Conservation (phyloP, 23 red algal genomes). For the Cyanidioschyzon merolae region DNA sequence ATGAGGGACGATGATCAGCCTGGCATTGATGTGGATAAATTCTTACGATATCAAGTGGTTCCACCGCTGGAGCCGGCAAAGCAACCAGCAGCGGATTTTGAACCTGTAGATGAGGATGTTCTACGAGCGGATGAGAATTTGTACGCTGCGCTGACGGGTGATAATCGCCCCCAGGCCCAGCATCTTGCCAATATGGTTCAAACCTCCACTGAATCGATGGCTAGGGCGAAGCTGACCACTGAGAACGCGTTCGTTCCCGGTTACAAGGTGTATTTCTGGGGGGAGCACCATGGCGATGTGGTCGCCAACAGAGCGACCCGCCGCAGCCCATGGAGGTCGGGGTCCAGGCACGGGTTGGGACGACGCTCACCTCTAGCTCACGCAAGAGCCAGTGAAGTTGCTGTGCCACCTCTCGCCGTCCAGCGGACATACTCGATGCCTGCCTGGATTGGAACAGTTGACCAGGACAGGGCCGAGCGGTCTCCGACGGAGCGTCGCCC, state of each 20-base stretch:
- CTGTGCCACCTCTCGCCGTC: no score
- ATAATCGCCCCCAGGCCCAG: neutral
- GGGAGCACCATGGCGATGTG: no score
- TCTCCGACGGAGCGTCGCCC: no score
- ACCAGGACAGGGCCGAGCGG: no score
- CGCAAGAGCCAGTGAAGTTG: no score
- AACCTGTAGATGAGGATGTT: slow-evolving; percentile 41
- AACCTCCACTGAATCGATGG: neutral
- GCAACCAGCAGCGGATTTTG: slow-evolving; percentile 25
- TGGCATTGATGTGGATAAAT: slow-evolving; percentile 47
- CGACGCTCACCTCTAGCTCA: no score
- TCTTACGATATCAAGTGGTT: slow-evolving; percentile 31
- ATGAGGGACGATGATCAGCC: slow-evolving; percentile 11
- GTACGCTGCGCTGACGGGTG: slow-evolving; percentile 16
- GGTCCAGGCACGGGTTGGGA: no score
- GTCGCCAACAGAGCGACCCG: no score
- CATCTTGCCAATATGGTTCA: slow-evolving; percentile 9
- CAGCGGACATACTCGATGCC: no score
- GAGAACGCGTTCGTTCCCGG: neutral
- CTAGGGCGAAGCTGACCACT: neutral
- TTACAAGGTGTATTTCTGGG: slow-evolving; percentile 13
- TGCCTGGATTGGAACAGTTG: no score
- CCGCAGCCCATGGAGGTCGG: no score
- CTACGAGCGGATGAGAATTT: slow-evolving; percentile 27
- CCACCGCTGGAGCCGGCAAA: slow-evolving; percentile 39